These are phyloP conservation scores for Oxyria digyna DNA, from an alignment of 148 eudicot genomes.

Conservation along the genomic window DNA sequence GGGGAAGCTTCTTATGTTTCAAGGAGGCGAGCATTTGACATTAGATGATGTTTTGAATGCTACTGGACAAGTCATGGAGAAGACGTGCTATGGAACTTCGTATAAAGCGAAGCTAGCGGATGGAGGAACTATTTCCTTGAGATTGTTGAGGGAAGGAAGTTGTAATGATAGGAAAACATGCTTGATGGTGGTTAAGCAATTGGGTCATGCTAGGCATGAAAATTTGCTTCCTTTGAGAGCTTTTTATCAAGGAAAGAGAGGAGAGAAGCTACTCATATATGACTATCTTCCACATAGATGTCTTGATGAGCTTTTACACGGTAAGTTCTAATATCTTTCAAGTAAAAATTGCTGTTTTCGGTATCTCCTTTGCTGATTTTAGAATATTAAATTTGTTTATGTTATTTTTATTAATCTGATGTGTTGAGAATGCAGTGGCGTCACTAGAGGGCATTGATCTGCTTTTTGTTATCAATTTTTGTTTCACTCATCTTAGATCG, in stretches of 20 bases:
- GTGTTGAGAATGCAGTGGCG: background rate
- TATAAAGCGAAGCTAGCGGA: constrained; percentile 86
- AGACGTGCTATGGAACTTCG: constrained; percentile 83
- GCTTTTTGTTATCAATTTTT: background rate
- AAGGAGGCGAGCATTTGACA: constrained; percentile 82
- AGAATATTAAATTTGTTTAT: background rate
- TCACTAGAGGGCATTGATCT: background rate
- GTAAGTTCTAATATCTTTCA: constrained; percentile 18
- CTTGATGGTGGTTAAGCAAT: constrained; percentile 68
- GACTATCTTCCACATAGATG: constrained; percentile 70
- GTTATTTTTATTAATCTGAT: background rate
- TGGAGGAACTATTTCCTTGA: constrained; percentile 82
- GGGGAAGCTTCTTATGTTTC: constrained; percentile 71
- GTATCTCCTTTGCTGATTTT: background rate
- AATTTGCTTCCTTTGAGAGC: constrained; percentile 88
- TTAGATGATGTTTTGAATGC: constrained; percentile 91
- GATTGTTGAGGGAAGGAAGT: constrained; percentile 89
- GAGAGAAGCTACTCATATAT: constrained; percentile 87
- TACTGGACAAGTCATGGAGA: constrained; percentile 93
- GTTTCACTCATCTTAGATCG: background rate
- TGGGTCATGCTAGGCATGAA: constrained; percentile 79
- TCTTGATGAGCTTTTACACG: constrained; percentile 78
- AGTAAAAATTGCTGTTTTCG: background rate
- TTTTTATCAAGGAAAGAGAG: constrained; percentile 92
- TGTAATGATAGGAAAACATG: constrained; percentile 71